Conservation (phyloP, 2,329 filamentous ascomycete genomes). For the Falciphora oryzae region DNA sequence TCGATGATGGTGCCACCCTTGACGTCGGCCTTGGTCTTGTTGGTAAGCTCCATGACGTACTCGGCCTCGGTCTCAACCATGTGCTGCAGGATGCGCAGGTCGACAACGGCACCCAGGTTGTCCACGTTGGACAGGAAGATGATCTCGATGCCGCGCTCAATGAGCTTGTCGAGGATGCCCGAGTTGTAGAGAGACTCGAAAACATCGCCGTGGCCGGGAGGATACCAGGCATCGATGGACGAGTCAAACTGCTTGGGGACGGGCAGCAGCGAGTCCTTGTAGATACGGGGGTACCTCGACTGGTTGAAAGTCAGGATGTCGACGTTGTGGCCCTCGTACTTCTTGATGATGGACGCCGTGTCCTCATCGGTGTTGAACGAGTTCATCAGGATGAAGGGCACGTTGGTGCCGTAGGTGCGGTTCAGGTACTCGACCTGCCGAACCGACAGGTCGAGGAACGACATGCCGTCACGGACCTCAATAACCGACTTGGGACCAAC, state of each 20-base stretch:
- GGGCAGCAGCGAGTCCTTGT: constrained; percentile 96
- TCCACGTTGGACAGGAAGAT: constrained; percentile 99
- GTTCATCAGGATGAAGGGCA: constrained; percentile 99
- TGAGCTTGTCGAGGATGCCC: constrained; percentile 91
- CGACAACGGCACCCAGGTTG: constrained; percentile 95
- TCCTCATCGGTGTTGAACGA: constrained; percentile 99
- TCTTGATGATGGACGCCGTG: constrained; percentile 99
- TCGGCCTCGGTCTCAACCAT: constrained; percentile 97
- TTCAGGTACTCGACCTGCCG: constrained; percentile 99
- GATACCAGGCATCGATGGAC: constrained; percentile 94
- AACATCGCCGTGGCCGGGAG: constrained; percentile 93
- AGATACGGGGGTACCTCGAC: constrained; percentile 94
- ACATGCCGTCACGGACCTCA: constrained; percentile 99
- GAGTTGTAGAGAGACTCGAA: constrained; percentile 99
- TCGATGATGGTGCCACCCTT: constrained; percentile 99
- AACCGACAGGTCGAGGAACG: constrained; percentile 96
- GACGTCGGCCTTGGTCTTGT: constrained; percentile 99
- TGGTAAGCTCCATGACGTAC: constrained; percentile 99
- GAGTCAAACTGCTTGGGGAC: constrained; percentile 87
- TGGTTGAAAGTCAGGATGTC: constrained; percentile 99
- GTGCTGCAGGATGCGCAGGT: constrained; percentile 97
- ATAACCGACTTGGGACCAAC: constrained; percentile 99
- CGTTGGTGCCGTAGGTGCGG: constrained; percentile 94
- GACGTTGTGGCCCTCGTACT: constrained; percentile 99
- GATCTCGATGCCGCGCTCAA: constrained; percentile 92